A percentile compares a stretch with the other conserved stretches of the same genome.
Conservation (phyloP, 1,284 basidiomycete species). For the Coniophora puteana region DNA sequence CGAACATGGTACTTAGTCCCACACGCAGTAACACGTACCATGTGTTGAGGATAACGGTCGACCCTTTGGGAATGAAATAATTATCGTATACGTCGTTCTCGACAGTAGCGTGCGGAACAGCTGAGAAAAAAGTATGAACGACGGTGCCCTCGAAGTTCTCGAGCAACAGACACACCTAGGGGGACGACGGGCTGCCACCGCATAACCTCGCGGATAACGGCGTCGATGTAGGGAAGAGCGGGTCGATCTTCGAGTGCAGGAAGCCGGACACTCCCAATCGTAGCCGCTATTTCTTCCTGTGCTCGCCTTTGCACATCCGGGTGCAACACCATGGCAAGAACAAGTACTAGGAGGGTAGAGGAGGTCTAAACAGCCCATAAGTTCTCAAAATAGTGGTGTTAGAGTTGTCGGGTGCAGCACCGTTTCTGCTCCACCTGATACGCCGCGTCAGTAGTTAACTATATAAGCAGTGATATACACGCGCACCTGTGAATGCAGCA, state of each 20-base stretch:
- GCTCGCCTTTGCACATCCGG: conserved; percentile 14
- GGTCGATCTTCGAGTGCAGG: conserved; percentile 8
- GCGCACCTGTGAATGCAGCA: neutral
- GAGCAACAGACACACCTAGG: neutral
- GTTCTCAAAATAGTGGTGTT: neutral
- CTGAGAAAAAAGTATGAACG: neutral
- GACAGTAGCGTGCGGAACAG: conserved; percentile 3
- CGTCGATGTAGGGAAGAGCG: conserved; percentile 14
- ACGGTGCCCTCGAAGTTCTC: too few relatives aligned
- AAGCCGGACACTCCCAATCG: conserved; percentile 13
- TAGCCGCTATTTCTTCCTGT: conserved; percentile 12
- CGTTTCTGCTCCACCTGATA: neutral
- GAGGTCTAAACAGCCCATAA: conserved; percentile 22
- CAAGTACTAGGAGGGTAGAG: conserved; percentile 31
- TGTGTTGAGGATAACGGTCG: neutral
- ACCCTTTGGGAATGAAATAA: conserved; percentile 13
- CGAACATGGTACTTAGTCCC: neutral
- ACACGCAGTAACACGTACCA: neutral
- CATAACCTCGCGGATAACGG: conserved; percentile 10
- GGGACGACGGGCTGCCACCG: conserved; percentile 7
- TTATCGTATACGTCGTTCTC: conserved; percentile 6
- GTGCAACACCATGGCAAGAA: conserved; percentile 20
- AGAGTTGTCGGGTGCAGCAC: neutral
- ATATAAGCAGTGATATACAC: neutral
- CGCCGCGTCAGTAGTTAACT: neutral